Conservation (phyloP, 164 flowering plant genomes). For the Sedum album region DNA sequence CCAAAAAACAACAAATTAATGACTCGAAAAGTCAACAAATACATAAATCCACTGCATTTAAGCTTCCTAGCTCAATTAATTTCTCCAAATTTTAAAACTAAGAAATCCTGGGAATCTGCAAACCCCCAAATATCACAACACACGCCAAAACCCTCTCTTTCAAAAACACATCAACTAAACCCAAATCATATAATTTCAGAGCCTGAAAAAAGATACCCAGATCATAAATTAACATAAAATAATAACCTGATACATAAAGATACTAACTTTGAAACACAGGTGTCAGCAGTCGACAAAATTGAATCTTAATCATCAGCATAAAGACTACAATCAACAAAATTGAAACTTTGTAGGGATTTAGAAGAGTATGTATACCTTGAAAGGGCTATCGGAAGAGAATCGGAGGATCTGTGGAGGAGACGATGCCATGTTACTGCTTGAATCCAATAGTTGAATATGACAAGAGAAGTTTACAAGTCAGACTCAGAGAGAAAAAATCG, state of each 20-base stretch:
- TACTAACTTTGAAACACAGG: neutral
- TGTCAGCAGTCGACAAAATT: neutral
- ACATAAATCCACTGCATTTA: neutral
- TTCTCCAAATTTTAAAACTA: neutral
- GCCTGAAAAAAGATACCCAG: neutral
- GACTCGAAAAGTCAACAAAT: neutral
- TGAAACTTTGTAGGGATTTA: neutral
- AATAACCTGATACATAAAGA: neutral
- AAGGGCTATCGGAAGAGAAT: neutral
- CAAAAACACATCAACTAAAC: neutral
- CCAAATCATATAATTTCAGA: neutral
- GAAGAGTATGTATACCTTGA: slow-evolving; percentile 1
- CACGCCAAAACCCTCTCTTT: neutral
- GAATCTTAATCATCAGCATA: neutral
- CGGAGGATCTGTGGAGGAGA: slow-evolving; percentile 8
- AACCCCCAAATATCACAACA: neutral
- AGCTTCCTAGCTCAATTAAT: too few species aligned
- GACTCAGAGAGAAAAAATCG: slow-evolving; percentile 5
- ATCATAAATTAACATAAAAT: neutral
- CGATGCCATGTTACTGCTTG: slow-evolving; percentile 1
- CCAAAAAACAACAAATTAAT: neutral
- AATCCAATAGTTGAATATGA: neutral
- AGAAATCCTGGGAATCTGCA: neutral
- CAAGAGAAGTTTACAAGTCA: neutral
- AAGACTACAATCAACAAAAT: too few species aligned